Base-by-base conservation (phyloP, 257 asterid genomes). In the Scutellaria minor region DNA sequence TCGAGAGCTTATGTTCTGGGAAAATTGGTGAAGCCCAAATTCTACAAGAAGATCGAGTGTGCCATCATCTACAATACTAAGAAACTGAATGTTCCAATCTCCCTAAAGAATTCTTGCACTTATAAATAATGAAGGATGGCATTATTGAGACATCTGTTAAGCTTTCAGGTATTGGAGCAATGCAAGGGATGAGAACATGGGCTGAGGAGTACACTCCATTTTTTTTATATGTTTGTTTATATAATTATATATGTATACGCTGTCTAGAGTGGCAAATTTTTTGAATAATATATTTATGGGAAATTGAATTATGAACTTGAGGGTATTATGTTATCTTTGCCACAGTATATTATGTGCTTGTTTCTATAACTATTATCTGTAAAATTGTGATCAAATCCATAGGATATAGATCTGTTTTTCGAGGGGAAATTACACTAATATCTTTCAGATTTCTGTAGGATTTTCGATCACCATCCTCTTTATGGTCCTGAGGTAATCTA, bases 1-100 rank as follows among this genome's bases (percentile, higher is more conserved):
- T 85, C 98, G 7, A 86, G 87, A 61, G 98, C 90, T 41, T 88
- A 91, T 46, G 96, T 93, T 64, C 64, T 93, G 77, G 98, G 98
- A 7, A 84, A 81, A 77, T 78, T 93, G 71, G 98, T 93, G 83
- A 87, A 83, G 84, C 93, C 98, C 0, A 91, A 79, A 75, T 91
- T 93, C 81, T 78, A 87, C 81, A 89, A 77, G 74, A 79, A 68
- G 62, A 86, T 93, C 5, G 85, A 81, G 22, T 91, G 98, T 71
- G 45, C 83, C 12, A 68, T 93, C 52, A 59, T 75, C 65, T 79
- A 83, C 64, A 86, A 84, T 6, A 56, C 86, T 54, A 85, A 83
- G 85, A 93, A 86, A 68, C 72, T 89, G 37, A 91, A 82, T 51
- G 72, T 15, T 2, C 84, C 96, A 1, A 84, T 87, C 70, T 57